A percentile compares a stretch with the other conserved stretches of the same genome.
Conservation (phyloP, 768 basidiomycete species). For the Tulasnella sp. region DNA sequence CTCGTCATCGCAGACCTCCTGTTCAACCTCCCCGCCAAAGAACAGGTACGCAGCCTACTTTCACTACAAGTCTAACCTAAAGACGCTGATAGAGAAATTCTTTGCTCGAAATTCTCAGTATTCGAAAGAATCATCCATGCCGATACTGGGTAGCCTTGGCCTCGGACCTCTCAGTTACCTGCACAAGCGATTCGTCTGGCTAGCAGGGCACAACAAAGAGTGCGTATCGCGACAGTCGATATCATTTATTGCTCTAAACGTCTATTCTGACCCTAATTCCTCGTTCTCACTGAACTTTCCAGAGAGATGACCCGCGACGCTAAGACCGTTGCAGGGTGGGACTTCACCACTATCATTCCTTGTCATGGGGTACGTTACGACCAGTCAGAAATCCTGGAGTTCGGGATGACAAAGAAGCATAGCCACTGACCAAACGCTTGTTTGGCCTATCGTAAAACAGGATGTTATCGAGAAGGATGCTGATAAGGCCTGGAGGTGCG, state of each 20-base stretch:
- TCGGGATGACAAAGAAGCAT: neutral
- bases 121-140: neutral
- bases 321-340: constrained; percentile 23
- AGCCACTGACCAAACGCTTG: constrained; percentile 14
- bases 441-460: constrained; percentile 18
- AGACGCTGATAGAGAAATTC: neutral
- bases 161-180: neutral
- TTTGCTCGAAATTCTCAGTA: neutral
- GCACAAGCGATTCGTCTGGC: constrained; percentile 22
- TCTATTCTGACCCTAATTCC: neutral
- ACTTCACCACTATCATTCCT: constrained; percentile 18
- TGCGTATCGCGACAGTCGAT: constrained; percentile 18
- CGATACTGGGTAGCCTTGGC: neutral
- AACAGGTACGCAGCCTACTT: constrained; percentile 21
- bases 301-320: constrained; percentile 22
- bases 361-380: constrained; percentile 16
- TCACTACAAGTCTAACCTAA: neutral
- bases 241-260: neutral
- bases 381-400: neutral
- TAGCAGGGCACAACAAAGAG: constrained; percentile 25
- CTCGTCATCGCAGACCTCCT: constrained; percentile 34
- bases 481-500: constrained; percentile 27
- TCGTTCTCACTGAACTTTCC: neutral
- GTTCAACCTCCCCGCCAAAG: constrained; percentile 33
- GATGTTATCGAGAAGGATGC: constrained; percentile 33